A percentile compares a stretch with the other conserved stretches of the same genome.
Conservation (phyloP, 2,329 filamentous ascomycete species). For the Emericellopsis cladophorae region DNA sequence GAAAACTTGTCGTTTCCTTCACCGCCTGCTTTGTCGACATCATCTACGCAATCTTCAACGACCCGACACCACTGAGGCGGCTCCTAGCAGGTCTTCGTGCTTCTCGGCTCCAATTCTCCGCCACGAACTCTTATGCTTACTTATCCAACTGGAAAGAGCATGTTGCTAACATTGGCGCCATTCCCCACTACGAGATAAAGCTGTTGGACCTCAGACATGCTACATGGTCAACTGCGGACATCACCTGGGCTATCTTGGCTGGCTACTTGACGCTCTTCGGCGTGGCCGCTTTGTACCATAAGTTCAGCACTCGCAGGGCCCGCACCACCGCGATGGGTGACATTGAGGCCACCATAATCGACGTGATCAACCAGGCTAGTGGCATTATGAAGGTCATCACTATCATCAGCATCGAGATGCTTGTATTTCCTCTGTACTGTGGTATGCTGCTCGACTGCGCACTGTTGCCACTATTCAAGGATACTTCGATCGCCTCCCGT, state of each 20-base stretch:
- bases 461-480: constrained; percentile 76
- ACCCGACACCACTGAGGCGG: background rate
- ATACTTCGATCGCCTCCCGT: constrained; percentile 64
- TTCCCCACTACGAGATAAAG: constrained; percentile 7
- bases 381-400: constrained; percentile 96
- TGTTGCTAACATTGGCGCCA: constrained; percentile 12
- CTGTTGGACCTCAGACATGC: constrained; percentile 45
- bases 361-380: constrained; percentile 81
- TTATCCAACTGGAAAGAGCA: too few relatives aligned
- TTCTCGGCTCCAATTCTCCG: background rate
- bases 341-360: constrained; percentile 67
- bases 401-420: constrained; percentile 98
- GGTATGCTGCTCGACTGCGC: constrained; percentile 82
- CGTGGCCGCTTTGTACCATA: constrained; percentile 67
- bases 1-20: constrained; percentile 32
- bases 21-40: constrained; percentile 21
- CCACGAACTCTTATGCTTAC: background rate
- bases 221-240: constrained; percentile 54
- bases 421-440: constrained; percentile 92
- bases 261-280: constrained; percentile 72
- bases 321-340: constrained; percentile 40
- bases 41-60: background rate
- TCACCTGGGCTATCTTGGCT: constrained; percentile 59
- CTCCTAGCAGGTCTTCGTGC: background rate
- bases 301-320: constrained; percentile 57